Base-by-base conservation (phyloP, 768 basidiomycete genomes). In the Boletus speciosus region DNA sequence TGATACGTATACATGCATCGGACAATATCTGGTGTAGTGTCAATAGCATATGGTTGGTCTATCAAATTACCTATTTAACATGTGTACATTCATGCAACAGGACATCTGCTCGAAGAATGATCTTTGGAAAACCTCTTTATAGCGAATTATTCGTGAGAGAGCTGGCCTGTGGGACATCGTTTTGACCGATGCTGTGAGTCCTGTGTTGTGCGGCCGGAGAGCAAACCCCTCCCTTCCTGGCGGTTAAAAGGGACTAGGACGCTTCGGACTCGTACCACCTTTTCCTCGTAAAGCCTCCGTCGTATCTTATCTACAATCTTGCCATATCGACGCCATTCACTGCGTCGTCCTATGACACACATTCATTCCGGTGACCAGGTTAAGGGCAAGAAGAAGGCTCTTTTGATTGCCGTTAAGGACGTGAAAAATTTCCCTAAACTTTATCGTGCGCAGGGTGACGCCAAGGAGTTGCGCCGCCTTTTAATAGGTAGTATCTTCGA, bases 401-500 rank as follows among this genome's bases (percentile, higher is more conserved):
- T 71, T 39, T 59, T 69, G 53, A 61, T 69, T 34, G 69, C 54
- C 37, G 56, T 69, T 21, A 9, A 34, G 41, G 6, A 56, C 21
- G 16, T 49, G 3, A 5, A 21, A 34, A 45, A 25, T 8, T 50
- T 47, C 10, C 2, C 6, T 9, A 37, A 10, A 23, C 61, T 69
- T 16, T 4, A 8, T 8, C 43, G 55, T 4, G 56, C 58, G 11
- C 61, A 69, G 2, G 47, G 16, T 25, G 58, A 69, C 12, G 66
- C 60, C n/a, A 12, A 37, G 43, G 27, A 27, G 4, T 16, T 69
- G 21, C 43, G 38, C 27, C 27, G 16, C 38, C 55, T 70, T 19
- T 48, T 69, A 4, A 68, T 64, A 41, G 66, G 67, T 70, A 54
- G 67, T 70, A 54, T 25, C 7, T 19, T n/a, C 41, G 12, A 50